Percentiles rank a stretch among this genome's conserved stretches.
Evolutionary conservation across 192 early-diverging fungal genomes (phyloP).

Genomic region (Coemansia sp.): DNA sequence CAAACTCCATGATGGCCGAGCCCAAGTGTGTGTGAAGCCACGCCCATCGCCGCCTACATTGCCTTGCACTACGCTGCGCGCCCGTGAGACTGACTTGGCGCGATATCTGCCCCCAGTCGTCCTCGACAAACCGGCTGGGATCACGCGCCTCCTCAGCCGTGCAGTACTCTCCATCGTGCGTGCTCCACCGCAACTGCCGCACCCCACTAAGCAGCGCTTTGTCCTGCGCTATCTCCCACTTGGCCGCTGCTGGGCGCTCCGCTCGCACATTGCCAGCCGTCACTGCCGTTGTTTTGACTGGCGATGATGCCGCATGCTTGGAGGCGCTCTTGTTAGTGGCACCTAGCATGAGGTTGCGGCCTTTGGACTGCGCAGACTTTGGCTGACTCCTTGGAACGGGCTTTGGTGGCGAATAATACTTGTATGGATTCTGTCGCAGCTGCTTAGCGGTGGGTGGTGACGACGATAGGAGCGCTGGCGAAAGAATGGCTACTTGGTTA

Average conservation of each 20-base stretch:
- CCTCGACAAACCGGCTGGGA: conserved; percentile 19
- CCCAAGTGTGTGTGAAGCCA: conserved; percentile 45
- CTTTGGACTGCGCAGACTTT: conserved; percentile 7
- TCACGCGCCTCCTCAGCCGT: conserved; percentile 17
- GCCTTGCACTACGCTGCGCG: conserved; percentile 26
- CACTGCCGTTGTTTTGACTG: not conserved
- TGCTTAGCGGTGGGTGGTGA: conserved; percentile 50
- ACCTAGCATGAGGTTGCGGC: conserved; percentile 34
- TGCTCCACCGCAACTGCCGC: conserved; percentile 32
- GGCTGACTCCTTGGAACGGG: conserved; percentile 6
- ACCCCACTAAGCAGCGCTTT: conserved; percentile 41
- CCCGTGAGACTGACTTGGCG: conserved; percentile 13
- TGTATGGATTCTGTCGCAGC: conserved; percentile 46
- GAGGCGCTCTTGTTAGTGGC: not conserved
- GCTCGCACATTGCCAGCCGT: not conserved
- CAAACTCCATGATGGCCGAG: conserved; percentile 47
- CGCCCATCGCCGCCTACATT: conserved; percentile 50
- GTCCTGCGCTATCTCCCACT: conserved; percentile 49
- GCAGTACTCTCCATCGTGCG: not conserved
- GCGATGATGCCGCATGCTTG: not conserved
- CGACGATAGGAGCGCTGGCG: conserved; percentile 45
- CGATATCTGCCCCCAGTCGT: conserved; percentile 41
- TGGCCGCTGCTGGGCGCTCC: conserved; percentile 1
- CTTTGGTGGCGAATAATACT: conserved; percentile 52
- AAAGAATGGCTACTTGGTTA: conserved; percentile 36